Evolutionary conservation across 208 protist species (phyloP).

Genomic region (Acanthamoeba pearcei): DNA sequence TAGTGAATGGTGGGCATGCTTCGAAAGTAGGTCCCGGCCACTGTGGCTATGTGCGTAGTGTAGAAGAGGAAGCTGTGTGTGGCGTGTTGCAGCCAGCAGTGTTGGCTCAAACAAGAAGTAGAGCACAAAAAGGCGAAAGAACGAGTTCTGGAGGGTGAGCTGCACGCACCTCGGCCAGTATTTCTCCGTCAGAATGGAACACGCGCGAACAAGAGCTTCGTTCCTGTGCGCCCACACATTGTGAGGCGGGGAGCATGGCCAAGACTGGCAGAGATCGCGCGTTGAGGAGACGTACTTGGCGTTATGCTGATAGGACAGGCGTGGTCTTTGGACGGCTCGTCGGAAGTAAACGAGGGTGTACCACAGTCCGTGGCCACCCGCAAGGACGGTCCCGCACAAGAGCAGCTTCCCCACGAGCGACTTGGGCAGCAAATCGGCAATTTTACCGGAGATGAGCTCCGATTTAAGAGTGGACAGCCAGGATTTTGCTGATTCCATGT

Average conservation of each 20-base stretch:
- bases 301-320: background rate
- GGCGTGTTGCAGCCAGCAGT: too few species aligned
- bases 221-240: background rate
- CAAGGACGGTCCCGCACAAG: background rate
- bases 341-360: slow-evolving; percentile 39
- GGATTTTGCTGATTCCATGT: too few species aligned
- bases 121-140: too few species aligned
- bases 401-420: background rate
- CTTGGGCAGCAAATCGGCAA: background rate
- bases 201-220: background rate
- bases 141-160: too few species aligned
- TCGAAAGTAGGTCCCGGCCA: slow-evolving; percentile 29
- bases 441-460: background rate
- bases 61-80: slow-evolving; percentile 43
- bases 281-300: background rate
- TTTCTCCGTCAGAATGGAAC: slow-evolving; percentile 27
- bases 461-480: too few species aligned
- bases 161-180: slow-evolving; percentile 23
- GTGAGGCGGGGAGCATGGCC: background rate
- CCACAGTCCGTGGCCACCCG: background rate
- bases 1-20: background rate
- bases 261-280: background rate
- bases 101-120: too few species aligned
- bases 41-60: background rate
- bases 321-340: background rate